Conservation (phyloP, 2,329 filamentous ascomycete genomes). For the Cordyceps pruinosa region DNA sequence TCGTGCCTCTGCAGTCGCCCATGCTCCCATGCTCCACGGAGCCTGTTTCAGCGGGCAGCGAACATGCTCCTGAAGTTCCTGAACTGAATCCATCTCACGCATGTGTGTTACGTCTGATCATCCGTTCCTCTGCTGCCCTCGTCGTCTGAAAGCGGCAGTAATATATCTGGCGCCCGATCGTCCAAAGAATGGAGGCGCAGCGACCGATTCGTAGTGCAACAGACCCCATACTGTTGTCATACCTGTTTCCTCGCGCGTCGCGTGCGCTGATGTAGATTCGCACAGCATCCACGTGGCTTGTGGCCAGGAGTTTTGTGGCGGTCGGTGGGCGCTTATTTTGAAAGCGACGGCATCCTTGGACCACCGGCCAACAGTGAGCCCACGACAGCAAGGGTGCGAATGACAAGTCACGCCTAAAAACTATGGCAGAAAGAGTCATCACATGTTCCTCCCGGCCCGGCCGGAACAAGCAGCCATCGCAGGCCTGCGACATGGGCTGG, state of each 20-base stretch:
- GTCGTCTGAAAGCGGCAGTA: background rate
- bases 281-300: background rate
- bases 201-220: background rate
- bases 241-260: background rate
- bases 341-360: background rate
- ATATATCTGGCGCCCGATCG: slow-evolving; percentile 3
- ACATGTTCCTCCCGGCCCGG: too few relatives aligned
- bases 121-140: slow-evolving; percentile 3
- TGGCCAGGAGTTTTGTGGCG: background rate
- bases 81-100: background rate
- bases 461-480: too few relatives aligned
- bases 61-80: slow-evolving; percentile 5
- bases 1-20: background rate
- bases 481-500: too few relatives aligned
- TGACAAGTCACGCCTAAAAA: background rate
- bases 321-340: slow-evolving; percentile 5
- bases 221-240: background rate
- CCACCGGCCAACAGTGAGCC: background rate
- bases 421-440: too few relatives aligned
- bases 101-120: slow-evolving; percentile 9
- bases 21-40: background rate
- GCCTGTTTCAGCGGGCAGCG: slow-evolving; percentile 5
- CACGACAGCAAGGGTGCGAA: background rate
- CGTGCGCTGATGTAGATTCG: background rate
- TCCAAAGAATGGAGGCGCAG: background rate